Evolutionary conservation across 179 eudicot species (phyloP).

Genomic region (Nepenthes alata): DNA sequence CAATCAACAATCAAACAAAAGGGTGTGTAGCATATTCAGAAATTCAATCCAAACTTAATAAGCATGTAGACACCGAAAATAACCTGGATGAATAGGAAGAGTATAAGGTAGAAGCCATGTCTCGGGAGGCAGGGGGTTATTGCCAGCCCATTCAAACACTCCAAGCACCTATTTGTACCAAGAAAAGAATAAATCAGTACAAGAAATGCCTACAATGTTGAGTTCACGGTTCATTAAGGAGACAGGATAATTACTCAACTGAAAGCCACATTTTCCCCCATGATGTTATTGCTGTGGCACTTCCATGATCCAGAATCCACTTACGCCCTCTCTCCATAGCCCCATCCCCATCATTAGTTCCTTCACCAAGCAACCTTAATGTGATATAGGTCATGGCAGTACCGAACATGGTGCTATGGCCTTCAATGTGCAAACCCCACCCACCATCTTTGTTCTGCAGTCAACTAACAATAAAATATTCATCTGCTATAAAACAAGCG

Average conservation of each 20-base stretch:
- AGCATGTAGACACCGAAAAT: conserved; percentile 5
- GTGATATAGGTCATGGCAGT: conserved; percentile 68
- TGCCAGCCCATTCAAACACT: conserved; percentile 84
- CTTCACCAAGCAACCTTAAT: conserved; percentile 83
- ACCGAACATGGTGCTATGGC: conserved; percentile 91
- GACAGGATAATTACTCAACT: conserved; percentile 28
- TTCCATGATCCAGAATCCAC: conserved; percentile 80
- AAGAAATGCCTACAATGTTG: neutral
- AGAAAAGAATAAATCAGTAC: conserved; percentile 2
- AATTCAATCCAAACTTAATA: neutral
- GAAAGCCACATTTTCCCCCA: conserved; percentile 98
- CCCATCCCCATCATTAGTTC: conserved; percentile 58
- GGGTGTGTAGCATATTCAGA: too few relatives aligned
- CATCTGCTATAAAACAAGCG: neutral
- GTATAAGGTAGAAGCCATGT: conserved; percentile 76
- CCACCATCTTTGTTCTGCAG: conserved; percentile 91
- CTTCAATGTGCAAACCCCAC: conserved; percentile 96
- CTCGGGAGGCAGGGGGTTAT: conserved; percentile 93
- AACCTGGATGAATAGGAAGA: conserved; percentile 92
- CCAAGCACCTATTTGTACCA: conserved; percentile 61
- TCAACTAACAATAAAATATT: neutral
- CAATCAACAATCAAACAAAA: too few relatives aligned
- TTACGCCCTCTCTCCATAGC: conserved; percentile 66
- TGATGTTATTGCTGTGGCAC: conserved; percentile 74
- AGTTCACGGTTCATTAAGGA: neutral